Percentiles rank a stretch among this genome's conserved stretches.
These are phyloP conservation scores for Plasmopara muralis DNA, from an alignment of 352 stramenopile genomes.

Conservation along the genomic window DNA sequence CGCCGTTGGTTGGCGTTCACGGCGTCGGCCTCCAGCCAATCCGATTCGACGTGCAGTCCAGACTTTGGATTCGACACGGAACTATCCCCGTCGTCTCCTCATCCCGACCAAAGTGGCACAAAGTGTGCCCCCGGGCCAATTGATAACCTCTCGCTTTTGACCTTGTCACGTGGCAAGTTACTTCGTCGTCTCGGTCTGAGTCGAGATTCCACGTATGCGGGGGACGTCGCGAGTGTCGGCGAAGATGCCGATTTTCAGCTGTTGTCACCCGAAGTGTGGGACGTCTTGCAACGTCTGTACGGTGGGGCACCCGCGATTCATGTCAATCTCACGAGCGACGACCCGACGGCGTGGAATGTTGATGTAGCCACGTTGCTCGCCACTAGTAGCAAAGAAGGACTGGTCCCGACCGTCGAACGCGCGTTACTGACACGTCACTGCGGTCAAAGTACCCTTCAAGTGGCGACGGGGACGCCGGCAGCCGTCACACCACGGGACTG, in stretches of 20 bases:
- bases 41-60: slow-evolving; percentile 15
- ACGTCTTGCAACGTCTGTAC: slow-evolving; percentile 64
- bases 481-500: slow-evolving; percentile 13
- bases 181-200: slow-evolving; percentile 38
- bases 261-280: slow-evolving; percentile 59
- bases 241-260: slow-evolving; percentile 51
- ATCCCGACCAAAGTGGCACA: slow-evolving; percentile 13
- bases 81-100: slow-evolving; percentile 8
- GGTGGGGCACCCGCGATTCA: slow-evolving; percentile 49
- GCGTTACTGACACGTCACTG: slow-evolving; percentile 45
- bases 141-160: slow-evolving; percentile 53
- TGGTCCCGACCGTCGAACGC: slow-evolving; percentile 21
- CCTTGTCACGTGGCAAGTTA: slow-evolving; percentile 45
- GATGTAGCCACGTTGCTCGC: slow-evolving; percentile 32
- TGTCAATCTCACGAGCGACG: slow-evolving; percentile 26
- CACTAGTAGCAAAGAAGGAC: slow-evolving; percentile 10
- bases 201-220: slow-evolving; percentile 21
- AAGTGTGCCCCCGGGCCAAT: slow-evolving; percentile 36
- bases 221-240: slow-evolving; percentile 17
- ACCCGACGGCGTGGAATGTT: slow-evolving; percentile 37
- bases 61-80: slow-evolving; percentile 24
- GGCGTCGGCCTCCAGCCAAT: slow-evolving; percentile 19
- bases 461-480: slow-evolving; percentile 14
- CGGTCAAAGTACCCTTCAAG: no score
- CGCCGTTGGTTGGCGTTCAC: slow-evolving; percentile 64